A percentile compares a stretch with the other conserved stretches of the same genome.
Evolutionary conservation across 2,329 filamentous ascomycete genomes (phyloP).

Genomic region (Clarireedia monteithiana): DNA sequence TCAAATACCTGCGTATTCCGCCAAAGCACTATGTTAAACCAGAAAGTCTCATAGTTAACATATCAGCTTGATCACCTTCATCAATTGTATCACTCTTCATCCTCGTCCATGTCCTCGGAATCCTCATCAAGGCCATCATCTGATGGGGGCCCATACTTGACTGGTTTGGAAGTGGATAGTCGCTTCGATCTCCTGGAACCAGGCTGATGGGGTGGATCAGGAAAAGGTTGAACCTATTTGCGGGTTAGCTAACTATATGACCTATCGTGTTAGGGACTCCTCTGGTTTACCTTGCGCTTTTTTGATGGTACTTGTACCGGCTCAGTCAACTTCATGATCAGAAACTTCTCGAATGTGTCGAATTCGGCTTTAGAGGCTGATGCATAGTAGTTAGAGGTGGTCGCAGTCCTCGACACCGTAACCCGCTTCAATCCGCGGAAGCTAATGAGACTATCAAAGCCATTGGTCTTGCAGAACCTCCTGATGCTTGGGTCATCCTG

Average conservation of each 20-base stretch:
- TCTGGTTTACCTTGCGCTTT: neutral
- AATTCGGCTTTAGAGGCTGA: neutral
- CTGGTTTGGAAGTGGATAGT: neutral
- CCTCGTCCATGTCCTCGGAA: too few species aligned
- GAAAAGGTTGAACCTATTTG: neutral
- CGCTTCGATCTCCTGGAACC: neutral
- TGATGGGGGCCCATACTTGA: neutral
- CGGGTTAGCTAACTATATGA: neutral
- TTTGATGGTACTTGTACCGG: neutral
- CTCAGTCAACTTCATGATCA: neutral
- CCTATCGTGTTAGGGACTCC: neutral
- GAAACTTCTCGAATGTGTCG: neutral
- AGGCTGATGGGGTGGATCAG: neutral
- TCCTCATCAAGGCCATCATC: too few species aligned
- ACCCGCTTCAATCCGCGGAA: slow-evolving; percentile 16
- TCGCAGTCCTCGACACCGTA: slow-evolving; percentile 3
- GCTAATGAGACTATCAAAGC: slow-evolving; percentile 13
- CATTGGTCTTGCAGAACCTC: slow-evolving; percentile 13
- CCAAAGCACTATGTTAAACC: too few species aligned
- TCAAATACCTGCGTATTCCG: too few species aligned
- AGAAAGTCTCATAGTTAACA: too few species aligned
- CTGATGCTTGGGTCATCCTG: slow-evolving; percentile 6
- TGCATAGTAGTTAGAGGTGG: too few species aligned
- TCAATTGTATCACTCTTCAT: too few species aligned
- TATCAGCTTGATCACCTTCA: too few species aligned